Evolutionary conservation across 768 basidiomycete genomes (phyloP).

Genomic region (Tremella mesenterica): DNA sequence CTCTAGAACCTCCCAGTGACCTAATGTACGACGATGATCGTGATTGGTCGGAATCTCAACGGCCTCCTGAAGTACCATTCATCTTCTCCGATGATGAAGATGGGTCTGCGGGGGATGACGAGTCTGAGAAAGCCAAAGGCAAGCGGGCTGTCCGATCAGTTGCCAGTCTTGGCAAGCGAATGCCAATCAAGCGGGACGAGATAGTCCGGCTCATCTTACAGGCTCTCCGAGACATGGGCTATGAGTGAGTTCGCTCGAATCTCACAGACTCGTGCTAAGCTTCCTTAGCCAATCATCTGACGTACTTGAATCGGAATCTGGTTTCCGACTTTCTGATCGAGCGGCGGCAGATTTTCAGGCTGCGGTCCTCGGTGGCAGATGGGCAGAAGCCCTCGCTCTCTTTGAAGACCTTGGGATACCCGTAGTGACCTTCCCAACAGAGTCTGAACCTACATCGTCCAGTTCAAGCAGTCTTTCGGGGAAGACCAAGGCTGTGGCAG

Average conservation of each 20-base stretch:
- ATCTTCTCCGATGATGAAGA: slow-evolving; percentile 9
- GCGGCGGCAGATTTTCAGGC: slow-evolving; percentile 71
- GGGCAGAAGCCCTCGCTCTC: slow-evolving; percentile 66
- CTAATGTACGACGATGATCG: slow-evolving; percentile 37
- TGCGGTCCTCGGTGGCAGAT: slow-evolving; percentile 68
- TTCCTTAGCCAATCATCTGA: slow-evolving; percentile 73
- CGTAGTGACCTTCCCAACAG: not conserved
- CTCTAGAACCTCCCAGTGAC: slow-evolving; percentile 16
- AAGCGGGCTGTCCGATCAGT: not conserved
- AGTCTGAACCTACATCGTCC: slow-evolving; percentile 48
- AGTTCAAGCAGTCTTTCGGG: slow-evolving; percentile 18
- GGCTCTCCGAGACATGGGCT: slow-evolving; percentile 77
- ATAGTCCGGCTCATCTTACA: slow-evolving; percentile 83
- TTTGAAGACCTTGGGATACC: slow-evolving; percentile 60
- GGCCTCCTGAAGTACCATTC: slow-evolving; percentile 4
- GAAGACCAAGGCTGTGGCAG: slow-evolving; percentile 14
- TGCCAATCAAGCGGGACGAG: slow-evolving; percentile 68
- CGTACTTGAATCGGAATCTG: slow-evolving; percentile 84
- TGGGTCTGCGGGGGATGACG: slow-evolving; percentile 8
- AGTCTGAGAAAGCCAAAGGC: not conserved
- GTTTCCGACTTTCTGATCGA: slow-evolving; percentile 70
- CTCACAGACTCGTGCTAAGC: slow-evolving; percentile 60
- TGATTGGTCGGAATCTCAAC: slow-evolving; percentile 13
- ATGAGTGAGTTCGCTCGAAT: slow-evolving; percentile 56
- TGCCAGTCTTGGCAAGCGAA: slow-evolving; percentile 15